Percentiles rank a stretch among this genome's conserved stretches.
Evolutionary conservation across 495 filamentous ascomycete genomes (phyloP).

Genomic region (Amorphotheca resinae): DNA sequence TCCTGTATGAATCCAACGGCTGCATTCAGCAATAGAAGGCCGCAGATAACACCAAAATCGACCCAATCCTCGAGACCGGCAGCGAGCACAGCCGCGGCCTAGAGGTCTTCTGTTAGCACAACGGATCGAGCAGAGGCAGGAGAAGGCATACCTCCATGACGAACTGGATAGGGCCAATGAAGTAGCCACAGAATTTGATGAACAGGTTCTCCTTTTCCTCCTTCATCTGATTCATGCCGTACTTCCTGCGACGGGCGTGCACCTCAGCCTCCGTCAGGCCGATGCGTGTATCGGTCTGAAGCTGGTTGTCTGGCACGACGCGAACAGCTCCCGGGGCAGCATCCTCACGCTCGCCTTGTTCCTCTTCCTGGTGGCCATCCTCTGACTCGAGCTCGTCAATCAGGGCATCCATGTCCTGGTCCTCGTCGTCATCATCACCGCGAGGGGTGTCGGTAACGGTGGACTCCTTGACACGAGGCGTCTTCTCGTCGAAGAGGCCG

Average conservation of each 20-base stretch:
- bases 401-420: conserved; percentile 66
- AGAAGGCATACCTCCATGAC: conserved; percentile 69
- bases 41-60: conserved; percentile 71
- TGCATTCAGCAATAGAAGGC: conserved; percentile 65
- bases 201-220: conserved; percentile 78
- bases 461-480: conserved; percentile 1
- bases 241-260: conserved; percentile 54
- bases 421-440: conserved; percentile 45
- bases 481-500: conserved; percentile 44
- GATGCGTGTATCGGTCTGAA: conserved; percentile 53
- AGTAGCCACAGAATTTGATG: conserved; percentile 73
- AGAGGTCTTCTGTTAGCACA: neutral
- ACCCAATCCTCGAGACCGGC: conserved; percentile 72
- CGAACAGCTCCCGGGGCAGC: conserved; percentile 33
- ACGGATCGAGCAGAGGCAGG: neutral
- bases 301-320: conserved; percentile 49
- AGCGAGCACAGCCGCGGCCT: conserved; percentile 64
- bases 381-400: conserved; percentile 74
- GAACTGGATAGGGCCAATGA: conserved; percentile 84
- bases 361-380: conserved; percentile 53
- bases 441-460: neutral
- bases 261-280: conserved; percentile 71
- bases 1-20: conserved; percentile 79
- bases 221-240: conserved; percentile 80
- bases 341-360: conserved; percentile 32